Base-by-base conservation (phyloP, 306 rosid species). In the Cucurbita maxima region DNA sequence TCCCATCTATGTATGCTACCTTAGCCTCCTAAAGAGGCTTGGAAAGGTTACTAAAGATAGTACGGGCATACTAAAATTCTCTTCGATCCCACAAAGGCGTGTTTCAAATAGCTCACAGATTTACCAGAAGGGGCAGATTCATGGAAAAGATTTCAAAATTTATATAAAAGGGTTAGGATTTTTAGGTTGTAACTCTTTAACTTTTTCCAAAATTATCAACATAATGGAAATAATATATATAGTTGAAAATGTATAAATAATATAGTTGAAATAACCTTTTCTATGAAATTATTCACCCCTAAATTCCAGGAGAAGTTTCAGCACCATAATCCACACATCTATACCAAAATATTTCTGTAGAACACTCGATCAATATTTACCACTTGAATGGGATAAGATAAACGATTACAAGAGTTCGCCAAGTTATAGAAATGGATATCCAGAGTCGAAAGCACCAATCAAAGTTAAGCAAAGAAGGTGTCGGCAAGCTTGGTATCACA, bases 401-500 rank as follows among this genome's bases (percentile, higher is more conserved):
- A 43, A 66, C 16, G 18, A 66, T 44, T 12, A 20, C 72, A 66
- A 45, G 38, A 66, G 0, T 66, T 66, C 7, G 11, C 30, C 55
- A 6, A 45, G 22, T 25, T 45, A 68, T 18, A 68, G 48, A 22
- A 47, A 45, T 20, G 56, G 19, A 68, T 68, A 20, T 47, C 22
- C 19, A 16, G 3, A 48, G 59, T 13, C 3, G 74, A 15, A 30
- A 30, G 34, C 34, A 30, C 34, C 34, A 30, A 30, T 30, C 74
- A 48, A 68, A 69, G 3, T 48, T 15, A 69, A 10, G 74, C 2
- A n/a, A 70, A 51, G 59, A 50, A 70, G 74, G 58, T 70, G 74
- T 70, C 72, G 63, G 72, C 73, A 76, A 71, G 78, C 63, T 73
- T 60, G 8, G 58, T 18, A 58, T 51, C 58, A 48, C 15, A 75